Percentiles rank a stretch among this genome's conserved stretches.
phyloP scores from a whole-genome alignment of 2,329 filamentous ascomycete genomes.

The Penicillium rolfsii region DNA sequence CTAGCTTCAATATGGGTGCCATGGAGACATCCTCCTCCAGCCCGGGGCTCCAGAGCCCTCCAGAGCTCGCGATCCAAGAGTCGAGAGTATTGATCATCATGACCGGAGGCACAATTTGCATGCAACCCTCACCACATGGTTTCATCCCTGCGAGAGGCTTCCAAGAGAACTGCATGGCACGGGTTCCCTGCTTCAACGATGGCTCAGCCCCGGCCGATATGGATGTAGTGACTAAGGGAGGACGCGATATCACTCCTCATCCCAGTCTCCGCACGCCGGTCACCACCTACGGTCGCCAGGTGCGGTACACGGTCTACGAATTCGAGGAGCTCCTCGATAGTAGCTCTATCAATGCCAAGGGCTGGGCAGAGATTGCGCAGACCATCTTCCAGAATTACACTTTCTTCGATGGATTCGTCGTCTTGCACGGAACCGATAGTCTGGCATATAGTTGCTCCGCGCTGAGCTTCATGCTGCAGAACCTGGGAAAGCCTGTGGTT shows the following conservation, averaged over 20 bases:
- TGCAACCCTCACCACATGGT: conserved; percentile 79
- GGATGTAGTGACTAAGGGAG: conserved; percentile 58
- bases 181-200: conserved; percentile 85
- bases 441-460: conserved; percentile 88
- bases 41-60: conserved; percentile 24
- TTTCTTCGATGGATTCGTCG: conserved; percentile 86
- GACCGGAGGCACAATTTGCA: conserved; percentile 82
- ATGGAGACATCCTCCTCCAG: conserved; percentile 29
- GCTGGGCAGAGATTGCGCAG: conserved; percentile 82
- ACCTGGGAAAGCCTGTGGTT: conserved; percentile 88
- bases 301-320: conserved; percentile 82
- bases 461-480: conserved; percentile 88
- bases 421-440: conserved; percentile 89
- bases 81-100: conserved; percentile 86
- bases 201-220: conserved; percentile 60
- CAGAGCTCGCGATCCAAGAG: conserved; percentile 58
- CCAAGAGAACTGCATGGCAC: conserved; percentile 78
- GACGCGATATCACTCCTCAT: conserved; percentile 56
- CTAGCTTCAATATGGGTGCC: conserved; percentile 25
- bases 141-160: conserved; percentile 81
- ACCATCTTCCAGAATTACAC: conserved; percentile 84
- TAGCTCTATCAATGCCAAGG: conserved; percentile 81
- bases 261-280: conserved; percentile 77
- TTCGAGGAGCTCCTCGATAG: conserved; percentile 85
- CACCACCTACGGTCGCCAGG: conserved; percentile 77